Evolutionary conservation across 345 rosid genomes (phyloP), one percentile per base, ranked within the genome.

Genomic region (Eucalyptus viminalis): DNA sequence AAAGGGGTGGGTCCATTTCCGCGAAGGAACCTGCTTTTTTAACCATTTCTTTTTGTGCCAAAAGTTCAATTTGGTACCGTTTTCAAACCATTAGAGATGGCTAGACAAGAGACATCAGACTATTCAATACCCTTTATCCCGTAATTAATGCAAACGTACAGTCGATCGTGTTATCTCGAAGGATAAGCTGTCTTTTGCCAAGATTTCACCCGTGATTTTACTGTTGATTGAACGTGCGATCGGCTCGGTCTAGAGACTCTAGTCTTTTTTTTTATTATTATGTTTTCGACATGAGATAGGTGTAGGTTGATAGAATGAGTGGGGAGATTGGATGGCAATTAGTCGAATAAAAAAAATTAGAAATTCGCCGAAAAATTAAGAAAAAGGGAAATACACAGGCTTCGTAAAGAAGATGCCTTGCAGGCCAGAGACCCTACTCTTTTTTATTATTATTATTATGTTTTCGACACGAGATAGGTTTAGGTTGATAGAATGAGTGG

Each of bases 401-500:
- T 95, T 96, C 92, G 89, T 88, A 45, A 88, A 88, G 80, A 86
- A 92, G 90, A 90, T 95, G 94, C 92, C 98, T 94, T 96, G 95
- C 91, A 69, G 92, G 90, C 92, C 90, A 96, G 12, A 10, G 3
- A 24, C 12, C 22, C 12, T 56, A 56, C 56, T 53, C 56, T 19
- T 53, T 53, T 19, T 53, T 34, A 34, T 17, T 2, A 34, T 37
- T 37, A 37, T 19, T 53, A 9, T 3, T 62, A 49, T 29, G 31
- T 19, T 19, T 37, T 3, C 3, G 27, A 11, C 10, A 37, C 0
- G 27, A 2, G 27, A 37, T 21, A 7, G 14, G 45, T 0, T 37
- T 14, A 19, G 14, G 8, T 10, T 7, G 27, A 72, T 10, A 3
- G 14, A 37, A 37, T 7, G 45, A 3, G 7, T 6, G 0, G 6